phyloP scores from a whole-genome alignment of 2,329 filamentous ascomycete genomes.

The Xylaria sp. region DNA sequence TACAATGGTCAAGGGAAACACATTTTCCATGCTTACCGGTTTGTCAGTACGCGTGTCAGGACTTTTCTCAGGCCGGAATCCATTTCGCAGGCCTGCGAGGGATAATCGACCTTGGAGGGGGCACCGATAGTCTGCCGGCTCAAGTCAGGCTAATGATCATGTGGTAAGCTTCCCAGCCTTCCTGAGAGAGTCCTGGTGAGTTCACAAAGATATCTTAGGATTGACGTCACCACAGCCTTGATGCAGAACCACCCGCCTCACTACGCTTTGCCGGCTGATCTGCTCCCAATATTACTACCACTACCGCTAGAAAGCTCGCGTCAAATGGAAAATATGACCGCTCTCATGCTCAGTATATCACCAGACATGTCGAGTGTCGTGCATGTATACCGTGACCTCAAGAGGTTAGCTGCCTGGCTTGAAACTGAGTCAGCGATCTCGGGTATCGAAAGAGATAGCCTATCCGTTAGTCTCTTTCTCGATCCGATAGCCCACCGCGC shows the following conservation, averaged over 20 bases:
- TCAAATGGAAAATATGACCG: constrained; percentile 30
- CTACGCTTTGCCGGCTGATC: constrained; percentile 34
- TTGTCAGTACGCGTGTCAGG: constrained; percentile 31
- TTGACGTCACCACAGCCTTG: constrained; percentile 37
- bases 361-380: constrained; percentile 32
- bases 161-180: constrained; percentile 31
- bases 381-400: constrained; percentile 32
- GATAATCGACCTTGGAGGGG: constrained; percentile 29
- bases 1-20: constrained; percentile 18
- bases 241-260: constrained; percentile 31
- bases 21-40: constrained; percentile 24
- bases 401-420: constrained; percentile 33
- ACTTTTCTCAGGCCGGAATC: constrained; percentile 31
- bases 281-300: constrained; percentile 31
- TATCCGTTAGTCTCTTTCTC: constrained; percentile 36
- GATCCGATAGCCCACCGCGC: constrained; percentile 36
- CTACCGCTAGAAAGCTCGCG: constrained; percentile 25
- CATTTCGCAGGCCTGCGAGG: constrained; percentile 34
- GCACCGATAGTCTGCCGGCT: constrained; percentile 26
- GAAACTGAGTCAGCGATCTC: constrained; percentile 30
- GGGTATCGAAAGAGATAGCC: constrained; percentile 31
- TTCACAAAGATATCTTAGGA: constrained; percentile 33
- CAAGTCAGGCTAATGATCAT: constrained; percentile 34
- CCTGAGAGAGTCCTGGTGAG: constrained; percentile 24
- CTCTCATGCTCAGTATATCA: constrained; percentile 34